Evolutionary conservation across 495 filamentous ascomycete genomes (phyloP), one percentile per base, ranked within the genome.

Genomic region (Penicillium lagena): DNA sequence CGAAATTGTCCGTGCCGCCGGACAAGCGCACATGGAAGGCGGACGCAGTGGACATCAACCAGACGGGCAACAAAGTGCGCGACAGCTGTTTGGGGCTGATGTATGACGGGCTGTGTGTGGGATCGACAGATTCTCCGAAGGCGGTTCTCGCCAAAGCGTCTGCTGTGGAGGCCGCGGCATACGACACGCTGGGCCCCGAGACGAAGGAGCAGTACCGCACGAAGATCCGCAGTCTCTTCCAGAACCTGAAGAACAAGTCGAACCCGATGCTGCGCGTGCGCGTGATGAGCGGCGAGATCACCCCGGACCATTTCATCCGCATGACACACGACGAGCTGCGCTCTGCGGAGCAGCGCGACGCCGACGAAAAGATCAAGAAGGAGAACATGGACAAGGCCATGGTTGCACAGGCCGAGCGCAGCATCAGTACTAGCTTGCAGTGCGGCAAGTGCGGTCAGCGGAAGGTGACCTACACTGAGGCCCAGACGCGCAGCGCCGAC

Each of bases 401-500:
- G 58, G 58, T 61, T 27, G 52, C 55, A n/a, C 55, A 63, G 43
- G 81, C 74, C 3, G 85, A 91, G 67, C 87, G 83, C 70, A 85
- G 79, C 58, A 86, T 94, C 67, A 88, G 82, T 61, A 85, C 85
- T 51, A 81, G 79, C 34, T 74, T 97, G 50, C 83, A 85, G 67
- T 98, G 93, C 66, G 79, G 89, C 46, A 87, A 87, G 68, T 97
- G 93, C 62, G 80, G 81, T 34, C 78, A 95, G 75, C 89, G 86
- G 71, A 93, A 87, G 73, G 93, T 98, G 56, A 85, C 82, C 52
- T 98, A 98, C 62, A 90, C 79, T 29, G 93, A 96, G 68, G 93
- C 94, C 27, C 94, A 97, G 72, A 97, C 93, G 6, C 81, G 94
- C 51, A 85, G 80, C 67, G 93, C 93, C 37, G 93, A 98, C 77